Conservation (phyloP, 176 grass and related monocot species). For the Puccinellia tenuiflora region DNA sequence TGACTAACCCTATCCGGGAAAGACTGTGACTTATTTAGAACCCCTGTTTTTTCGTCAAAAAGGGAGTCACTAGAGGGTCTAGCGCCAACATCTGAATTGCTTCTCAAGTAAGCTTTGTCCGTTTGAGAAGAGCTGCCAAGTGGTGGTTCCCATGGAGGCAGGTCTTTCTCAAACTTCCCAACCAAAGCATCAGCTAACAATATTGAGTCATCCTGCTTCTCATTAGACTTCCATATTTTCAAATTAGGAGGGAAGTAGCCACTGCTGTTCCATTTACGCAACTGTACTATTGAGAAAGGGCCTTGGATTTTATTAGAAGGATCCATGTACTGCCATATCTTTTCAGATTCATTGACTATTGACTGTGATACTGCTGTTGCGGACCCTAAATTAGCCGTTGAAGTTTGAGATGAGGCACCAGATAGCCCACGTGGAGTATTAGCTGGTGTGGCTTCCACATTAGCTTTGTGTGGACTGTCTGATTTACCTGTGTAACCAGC, state of each 20-base stretch:
- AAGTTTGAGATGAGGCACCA: conserved; percentile 28
- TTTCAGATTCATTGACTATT: conserved; percentile 64
- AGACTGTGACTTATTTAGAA: conserved; percentile 30
- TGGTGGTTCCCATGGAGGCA: conserved; percentile 56
- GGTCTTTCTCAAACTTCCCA: conserved; percentile 82
- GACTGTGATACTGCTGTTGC: conserved; percentile 22
- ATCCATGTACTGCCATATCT: conserved; percentile 91
- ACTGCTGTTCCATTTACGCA: conserved; percentile 88
- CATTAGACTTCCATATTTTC: conserved; percentile 80
- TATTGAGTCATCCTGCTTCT: conserved; percentile 86
- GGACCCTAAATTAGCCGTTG: conserved; percentile 7
- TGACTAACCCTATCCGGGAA: conserved; percentile 23
- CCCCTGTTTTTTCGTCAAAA: conserved; percentile 17
- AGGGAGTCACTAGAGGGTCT: background rate
- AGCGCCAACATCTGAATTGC: conserved; percentile 30
- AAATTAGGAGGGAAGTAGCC: conserved; percentile 83
- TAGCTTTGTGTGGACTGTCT: conserved; percentile 30
- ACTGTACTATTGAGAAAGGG: conserved; percentile 86
- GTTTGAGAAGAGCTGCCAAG: conserved; percentile 31
- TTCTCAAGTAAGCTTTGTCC: conserved; percentile 21
- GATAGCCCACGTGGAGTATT: conserved; percentile 30
- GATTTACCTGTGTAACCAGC: conserved; percentile 29
- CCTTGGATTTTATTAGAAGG: conserved; percentile 90
- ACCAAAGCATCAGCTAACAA: conserved; percentile 76
- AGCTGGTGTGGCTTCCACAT: conserved; percentile 9